Base-by-base conservation (phyloP, 345 rosid genomes). In the Mangifera indica region DNA sequence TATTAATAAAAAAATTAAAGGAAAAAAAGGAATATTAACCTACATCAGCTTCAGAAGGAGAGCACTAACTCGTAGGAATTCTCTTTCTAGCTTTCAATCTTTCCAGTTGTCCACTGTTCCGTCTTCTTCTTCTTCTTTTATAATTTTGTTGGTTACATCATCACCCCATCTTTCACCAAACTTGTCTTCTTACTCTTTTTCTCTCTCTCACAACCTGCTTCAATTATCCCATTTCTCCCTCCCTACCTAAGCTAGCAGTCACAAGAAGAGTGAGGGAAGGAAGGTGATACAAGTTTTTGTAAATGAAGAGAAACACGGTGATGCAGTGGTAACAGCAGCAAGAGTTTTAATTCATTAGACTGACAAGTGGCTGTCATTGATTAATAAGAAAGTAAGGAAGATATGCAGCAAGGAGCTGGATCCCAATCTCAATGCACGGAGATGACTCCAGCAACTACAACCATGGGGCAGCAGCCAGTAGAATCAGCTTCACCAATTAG, bases 401-500 rank as follows among this genome's bases (percentile, higher is more conserved):
- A 86, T 37, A 37, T 86, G 93, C 89, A 88, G 71, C 90, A 86
- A 81, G 83, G 63, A 71, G 82, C 74, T 58, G 85, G 75, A 60
- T 70, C 80, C 67, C 84, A 70, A 75, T 71, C 87, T 73, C 84
- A 71, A 70, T 72, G 71, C 63, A 80, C 72, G 11, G 80, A 73
- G 63, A 73, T 61, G 60, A 51, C 74, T 53, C 67, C 67, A 42
- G 15, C 72, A 53, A 40, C 51, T 9, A 55, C 78, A n/a, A 79
- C 74, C 58, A 65, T 69, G 52, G 77, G 70, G 32, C 80, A 78
- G 72, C 61, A 74, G 59, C 77, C 83, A 0, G 95, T 87, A 45
- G 96, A 92, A 71, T 91, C 85, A 64, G 96, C 98, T 67, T 90
- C 98, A 5, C 98, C 96, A 17, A 92, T 92, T 61, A 90, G 93